These are phyloP conservation scores for Dioszegia hungarica DNA, from an alignment of 768 basidiomycete species.

Conservation along the genomic window DNA sequence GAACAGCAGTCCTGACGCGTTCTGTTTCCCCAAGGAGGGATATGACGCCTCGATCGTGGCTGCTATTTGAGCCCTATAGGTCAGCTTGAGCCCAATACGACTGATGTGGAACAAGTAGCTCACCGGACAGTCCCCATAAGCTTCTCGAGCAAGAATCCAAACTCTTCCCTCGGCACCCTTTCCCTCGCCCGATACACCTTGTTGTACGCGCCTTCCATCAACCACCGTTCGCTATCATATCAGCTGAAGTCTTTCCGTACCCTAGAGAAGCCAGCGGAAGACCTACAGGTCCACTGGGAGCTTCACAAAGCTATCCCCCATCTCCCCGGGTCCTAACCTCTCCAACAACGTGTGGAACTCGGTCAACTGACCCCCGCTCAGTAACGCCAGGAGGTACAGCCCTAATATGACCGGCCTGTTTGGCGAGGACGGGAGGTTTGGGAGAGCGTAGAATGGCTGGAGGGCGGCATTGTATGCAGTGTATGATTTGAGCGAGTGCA, in stretches of 20 bases:
- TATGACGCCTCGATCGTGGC: conserved; percentile 94
- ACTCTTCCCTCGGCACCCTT: conserved; percentile 87
- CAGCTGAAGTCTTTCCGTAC: conserved; percentile 3
- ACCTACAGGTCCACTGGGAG: conserved; percentile 47
- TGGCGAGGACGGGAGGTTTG: conserved; percentile 68
- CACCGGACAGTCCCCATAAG: conserved; percentile 91
- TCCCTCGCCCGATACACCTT: conserved; percentile 95
- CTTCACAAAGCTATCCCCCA: conserved; percentile 46
- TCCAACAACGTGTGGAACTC: conserved; percentile 97
- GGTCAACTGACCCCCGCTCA: conserved; percentile 85
- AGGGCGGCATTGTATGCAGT: conserved; percentile 70
- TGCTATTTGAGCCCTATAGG: conserved; percentile 83
- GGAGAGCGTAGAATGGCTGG: conserved; percentile 26
- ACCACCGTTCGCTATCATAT: conserved; percentile 69
- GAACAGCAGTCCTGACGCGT: conserved; percentile 86
- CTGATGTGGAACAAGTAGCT: conserved; percentile 20
- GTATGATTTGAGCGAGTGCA: conserved; percentile 83
- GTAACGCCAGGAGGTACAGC: conserved; percentile 86
- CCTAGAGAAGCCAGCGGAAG: neutral
- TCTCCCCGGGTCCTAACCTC: conserved; percentile 56
- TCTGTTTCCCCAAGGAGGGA: conserved; percentile 79
- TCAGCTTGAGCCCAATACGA: conserved; percentile 3
- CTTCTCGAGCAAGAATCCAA: conserved; percentile 88
- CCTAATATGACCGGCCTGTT: conserved; percentile 85
- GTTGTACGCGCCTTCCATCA: conserved; percentile 98